Base-by-base conservation (phyloP, 2,329 filamentous ascomycete genomes). In the Zalaria obscura region DNA sequence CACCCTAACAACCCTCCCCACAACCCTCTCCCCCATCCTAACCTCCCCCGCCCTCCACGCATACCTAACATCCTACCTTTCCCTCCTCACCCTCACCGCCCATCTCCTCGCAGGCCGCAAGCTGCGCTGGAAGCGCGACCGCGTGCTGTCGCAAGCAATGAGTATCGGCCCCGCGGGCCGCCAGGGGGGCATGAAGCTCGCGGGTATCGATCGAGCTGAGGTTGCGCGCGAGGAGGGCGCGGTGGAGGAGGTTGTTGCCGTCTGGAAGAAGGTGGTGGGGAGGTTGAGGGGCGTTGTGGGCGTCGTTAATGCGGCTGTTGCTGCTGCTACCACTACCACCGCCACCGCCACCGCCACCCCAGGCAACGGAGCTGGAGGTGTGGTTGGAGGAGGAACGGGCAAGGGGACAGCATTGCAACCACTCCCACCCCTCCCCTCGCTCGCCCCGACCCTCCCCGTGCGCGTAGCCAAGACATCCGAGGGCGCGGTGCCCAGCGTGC, bases 71-170 rank as follows among this genome's bases (percentile, higher is more conserved):
- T 74, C 70, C 26, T 84, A 83, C 48, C 60, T 87, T 3, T 50
- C 66, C 67, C 44, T 85, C 4, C 74, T 73, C 0, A 70, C 69
- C 3, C 83, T 86, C 7, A 78, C 81, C 25, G 83, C 77, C n/a
- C 81, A 80, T 36, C 73, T 95, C 39, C 78, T 95, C 43, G 83
- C 84, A 1, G 89, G 88, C 7, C 79, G 89, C 44, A 87, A 84
- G 53, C 67, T 83, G 40, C 80, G 89, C 43, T 96, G 89, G 89
- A 89, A 93, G 57, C 76, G 89, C 41, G 89, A 96, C 61, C 80
- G 76, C 47, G 78, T 86, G 47, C 68, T 96, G 8, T 76, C 83
- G 1, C 86, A 94, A 59, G 80, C 80, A 54, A 94, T 93, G 83
- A 78, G 82, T 43, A 93, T 96, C 46, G 76, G 77, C 0, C 75